phyloP scores from a whole-genome alignment of 257 asterid genomes.

The Solanum megistacrolobum region DNA sequence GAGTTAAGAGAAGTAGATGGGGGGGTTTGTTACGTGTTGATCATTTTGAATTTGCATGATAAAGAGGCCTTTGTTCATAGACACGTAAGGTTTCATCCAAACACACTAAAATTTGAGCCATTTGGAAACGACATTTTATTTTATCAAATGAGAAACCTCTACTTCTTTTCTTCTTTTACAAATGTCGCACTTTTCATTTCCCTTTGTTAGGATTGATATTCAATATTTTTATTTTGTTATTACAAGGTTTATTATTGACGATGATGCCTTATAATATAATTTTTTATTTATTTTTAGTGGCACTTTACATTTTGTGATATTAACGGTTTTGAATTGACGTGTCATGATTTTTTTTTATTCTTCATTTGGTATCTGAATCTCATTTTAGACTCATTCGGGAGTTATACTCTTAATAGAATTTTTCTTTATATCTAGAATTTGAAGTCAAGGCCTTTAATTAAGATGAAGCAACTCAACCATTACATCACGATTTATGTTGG shows the following conservation, averaged over 20 bases:
- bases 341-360: too few relatives aligned
- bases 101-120: not conserved
- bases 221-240: too few relatives aligned
- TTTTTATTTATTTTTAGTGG: too few relatives aligned
- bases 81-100: slow-evolving; percentile 25
- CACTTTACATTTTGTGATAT: too few relatives aligned
- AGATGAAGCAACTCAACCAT: too few relatives aligned
- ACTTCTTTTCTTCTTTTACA: not conserved
- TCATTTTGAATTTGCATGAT: slow-evolving; percentile 24
- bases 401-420: too few relatives aligned
- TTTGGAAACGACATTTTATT: not conserved
- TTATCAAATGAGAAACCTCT: not conserved
- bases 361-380: too few relatives aligned
- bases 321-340: too few relatives aligned
- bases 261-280: not conserved
- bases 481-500: too few relatives aligned
- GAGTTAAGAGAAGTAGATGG: not conserved
- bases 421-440: too few relatives aligned
- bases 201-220: not conserved
- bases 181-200: not conserved
- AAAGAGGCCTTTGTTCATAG: slow-evolving; percentile 7
- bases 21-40: slow-evolving; percentile 17
- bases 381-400: too few relatives aligned
- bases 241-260: not conserved
- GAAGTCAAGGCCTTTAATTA: too few relatives aligned